Evolutionary conservation across 352 stramenopile species (phyloP), one percentile per base, ranked within the genome.

Genomic region (Phytophthora citrophthora): DNA sequence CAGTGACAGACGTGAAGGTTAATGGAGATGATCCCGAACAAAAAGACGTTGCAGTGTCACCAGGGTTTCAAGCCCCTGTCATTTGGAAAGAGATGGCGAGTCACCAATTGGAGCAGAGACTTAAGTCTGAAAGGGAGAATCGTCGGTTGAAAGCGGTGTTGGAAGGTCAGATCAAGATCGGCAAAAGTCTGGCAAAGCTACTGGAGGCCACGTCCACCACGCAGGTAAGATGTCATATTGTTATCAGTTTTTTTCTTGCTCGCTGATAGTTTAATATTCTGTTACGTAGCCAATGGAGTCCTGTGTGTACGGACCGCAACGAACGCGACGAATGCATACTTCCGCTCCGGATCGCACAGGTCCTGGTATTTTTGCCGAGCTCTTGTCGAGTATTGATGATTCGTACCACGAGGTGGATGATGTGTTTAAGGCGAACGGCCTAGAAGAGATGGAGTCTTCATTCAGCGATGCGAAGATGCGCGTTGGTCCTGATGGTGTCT

Each of bases 151-250:
- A 80, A 51, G 52, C 69, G 7, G 68, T 86, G 38, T 61, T 90
- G 36, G 79, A 88, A 46, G 79, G 70, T 16, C 81, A 90, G 45
- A 76, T 90, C 62, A 87, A 88, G 65, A 71, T 89, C 43, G 79
- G 72, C 27, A 79, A 76, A 45, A 82, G 69, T 61, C 72, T 86
- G 23, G 71, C 77, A 29, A 81, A 81, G 29, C 18, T 81, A 27
- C 46, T 86, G 24, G 61, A 83, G 27, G 70, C 71, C 11, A 62
- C 49, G 6, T 49, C 70, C 5, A 81, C 56, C 13, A 67, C 64
- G 15, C 36, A 68, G 29, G 70, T 76, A 52, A 29, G 45, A 12
- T 23, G 1, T 16, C 6, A 2, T 31, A n/a, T 43, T 16, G 7
- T 36, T n/a, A 8, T 51, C n/a, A 7, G 11, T 23, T n/a, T 4